Base-by-base conservation (phyloP, 768 basidiomycete genomes). In the Mycena indigotica region DNA sequence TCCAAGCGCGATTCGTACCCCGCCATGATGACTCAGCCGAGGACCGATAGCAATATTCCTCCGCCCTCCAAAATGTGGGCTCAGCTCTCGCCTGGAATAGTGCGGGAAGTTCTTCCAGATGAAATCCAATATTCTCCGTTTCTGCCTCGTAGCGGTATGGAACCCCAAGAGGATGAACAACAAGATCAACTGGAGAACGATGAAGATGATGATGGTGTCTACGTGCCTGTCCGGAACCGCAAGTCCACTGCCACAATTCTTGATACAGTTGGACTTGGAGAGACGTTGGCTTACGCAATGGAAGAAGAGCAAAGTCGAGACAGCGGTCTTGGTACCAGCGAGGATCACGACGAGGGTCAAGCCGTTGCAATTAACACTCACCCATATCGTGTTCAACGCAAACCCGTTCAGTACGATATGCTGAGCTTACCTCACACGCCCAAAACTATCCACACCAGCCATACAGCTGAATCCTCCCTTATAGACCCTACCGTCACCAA, bases 251-350 rank as follows among this genome's bases (percentile, higher is more conserved):
- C 45, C 59, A 69, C 64, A 64, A 79, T 79, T 44, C 72, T 80
- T 58, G 80, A 83, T 69, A 78, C 72, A 24, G 81, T 84, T 38
- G 85, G 83, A 12, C 79, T 89, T 6, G 87, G 82, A 8, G 87
- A 89, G 58, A 83, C 84, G 17, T 75, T 91, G 30, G 80, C 79
- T 2, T 80, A 81, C 63, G 73, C 80, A 56, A 73, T 73, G 40
- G 58, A 62, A 41, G 53, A 61, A 61, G 58, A 63, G 62, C 26
- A 63, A 50, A 24, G 67, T n/a, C 46, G 61, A 44, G 80, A 82
- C 55, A 82, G 80, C 48, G 83, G 80, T 5, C 61, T 80, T 25
- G 81, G 79, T 24, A 77, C 76, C 5, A 81, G 78, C 60, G 82
- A 82, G 52, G 73, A 70, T 4, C 75, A 76, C 55, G 61, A 62